A percentile compares a stretch with the other conserved stretches of the same genome.
Evolutionary conservation across 805 yeast species (phyloP).

Genomic region (Starmerella apis): DNA sequence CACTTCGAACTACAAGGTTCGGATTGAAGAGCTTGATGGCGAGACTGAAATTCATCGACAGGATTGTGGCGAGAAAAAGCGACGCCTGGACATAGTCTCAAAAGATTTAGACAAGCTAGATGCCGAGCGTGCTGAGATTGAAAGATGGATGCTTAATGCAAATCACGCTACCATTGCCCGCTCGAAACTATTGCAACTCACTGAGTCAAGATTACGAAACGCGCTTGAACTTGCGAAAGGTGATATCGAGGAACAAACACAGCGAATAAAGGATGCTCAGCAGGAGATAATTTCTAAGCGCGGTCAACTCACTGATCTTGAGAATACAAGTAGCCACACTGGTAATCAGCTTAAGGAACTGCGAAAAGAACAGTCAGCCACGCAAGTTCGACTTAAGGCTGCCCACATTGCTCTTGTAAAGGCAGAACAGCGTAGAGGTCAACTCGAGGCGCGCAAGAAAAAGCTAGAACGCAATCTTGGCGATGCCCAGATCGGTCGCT

Average conservation of each 20-base stretch:
- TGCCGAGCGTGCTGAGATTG: conserved; percentile 53
- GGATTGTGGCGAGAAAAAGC: conserved; percentile 67
- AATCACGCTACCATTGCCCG: conserved; percentile 46
- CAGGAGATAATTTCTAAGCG: conserved; percentile 18
- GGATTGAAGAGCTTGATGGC: conserved; percentile 54
- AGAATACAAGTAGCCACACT: neutral
- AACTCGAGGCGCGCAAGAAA: conserved; percentile 40
- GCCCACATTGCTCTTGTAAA: conserved; percentile 54
- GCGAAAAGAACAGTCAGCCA: conserved; percentile 29
- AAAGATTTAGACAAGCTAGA: conserved; percentile 60
- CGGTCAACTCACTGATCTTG: conserved; percentile 14
- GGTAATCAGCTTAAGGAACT: conserved; percentile 14
- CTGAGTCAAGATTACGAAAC: neutral
- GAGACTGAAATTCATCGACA: conserved; percentile 70
- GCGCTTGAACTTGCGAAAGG: neutral
- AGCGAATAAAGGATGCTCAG: conserved; percentile 32
- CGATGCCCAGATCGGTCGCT: conserved; percentile 39
- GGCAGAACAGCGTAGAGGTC: conserved; percentile 66
- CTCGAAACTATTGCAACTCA: conserved; percentile 46
- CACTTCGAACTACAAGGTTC: conserved; percentile 68
- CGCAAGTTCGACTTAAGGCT: conserved; percentile 29
- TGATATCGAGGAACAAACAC: conserved; percentile 30
- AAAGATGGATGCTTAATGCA: conserved; percentile 54
- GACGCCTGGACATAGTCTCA: conserved; percentile 67
- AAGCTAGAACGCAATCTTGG: conserved; percentile 17